phyloP scores from a whole-genome alignment of 2,329 filamentous ascomycete genomes.

The Trichoderma sp. region DNA sequence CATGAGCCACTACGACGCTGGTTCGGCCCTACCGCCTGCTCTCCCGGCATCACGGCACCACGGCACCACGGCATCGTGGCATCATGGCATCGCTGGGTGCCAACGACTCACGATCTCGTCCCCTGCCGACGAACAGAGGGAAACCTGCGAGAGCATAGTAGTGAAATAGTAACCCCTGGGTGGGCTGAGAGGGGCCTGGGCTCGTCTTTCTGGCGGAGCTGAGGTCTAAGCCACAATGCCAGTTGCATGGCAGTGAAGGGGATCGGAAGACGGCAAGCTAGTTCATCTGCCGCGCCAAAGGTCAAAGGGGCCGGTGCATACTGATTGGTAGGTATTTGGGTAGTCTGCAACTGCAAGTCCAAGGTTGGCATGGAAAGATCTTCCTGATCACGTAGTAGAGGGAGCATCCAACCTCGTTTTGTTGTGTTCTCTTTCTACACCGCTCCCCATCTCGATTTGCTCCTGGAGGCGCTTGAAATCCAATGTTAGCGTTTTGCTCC shows the following conservation, averaged over 20 bases:
- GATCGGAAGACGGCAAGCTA: constrained; percentile 23
- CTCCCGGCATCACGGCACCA: not conserved
- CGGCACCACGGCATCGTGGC: not conserved
- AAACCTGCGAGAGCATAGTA: no score
- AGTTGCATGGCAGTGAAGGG: no score
- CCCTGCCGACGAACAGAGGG: not conserved
- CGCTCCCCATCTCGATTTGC: not conserved
- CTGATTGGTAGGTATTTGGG: no score
- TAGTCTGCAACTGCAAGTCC: not conserved
- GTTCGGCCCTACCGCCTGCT: not conserved
- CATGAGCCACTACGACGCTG: not conserved
- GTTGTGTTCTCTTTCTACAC: not conserved
- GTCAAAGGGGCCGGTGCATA: constrained; percentile 9
- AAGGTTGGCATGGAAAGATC: not conserved
- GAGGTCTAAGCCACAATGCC: constrained; percentile 23
- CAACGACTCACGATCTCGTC: constrained; percentile 10
- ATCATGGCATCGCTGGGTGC: not conserved
- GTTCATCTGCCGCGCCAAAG: constrained; percentile 4
- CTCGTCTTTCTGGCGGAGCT: not conserved
- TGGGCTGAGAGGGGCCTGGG: not conserved
- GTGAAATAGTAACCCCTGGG: not conserved
- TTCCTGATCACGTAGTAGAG: not conserved
- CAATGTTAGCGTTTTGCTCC: no score
- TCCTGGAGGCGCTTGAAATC: no score
- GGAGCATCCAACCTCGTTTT: not conserved